A percentile compares a stretch with the other conserved stretches of the same genome.
Evolutionary conservation across 140 eudicot genomes (phyloP).

Genomic region (Flaveria floridana): DNA sequence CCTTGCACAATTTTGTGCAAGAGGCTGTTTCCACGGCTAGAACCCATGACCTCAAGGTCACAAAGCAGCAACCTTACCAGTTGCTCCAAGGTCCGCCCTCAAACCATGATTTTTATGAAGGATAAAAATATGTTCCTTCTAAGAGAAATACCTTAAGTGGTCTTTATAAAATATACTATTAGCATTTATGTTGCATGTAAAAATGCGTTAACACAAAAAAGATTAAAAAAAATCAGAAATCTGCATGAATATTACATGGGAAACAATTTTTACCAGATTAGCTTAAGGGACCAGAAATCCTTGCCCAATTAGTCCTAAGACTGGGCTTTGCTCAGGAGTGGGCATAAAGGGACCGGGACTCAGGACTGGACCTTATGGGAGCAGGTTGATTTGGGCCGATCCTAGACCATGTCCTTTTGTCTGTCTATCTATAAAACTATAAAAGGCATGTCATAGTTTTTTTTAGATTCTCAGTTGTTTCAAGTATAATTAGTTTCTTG

Average conservation of each 20-base stretch:
- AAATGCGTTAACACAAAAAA: not conserved
- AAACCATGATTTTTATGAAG: not conserved
- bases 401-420: not conserved
- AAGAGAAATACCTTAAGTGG: not conserved
- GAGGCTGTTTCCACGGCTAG: too few relatives aligned
- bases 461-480: not conserved
- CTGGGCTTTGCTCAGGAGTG: slow-evolving; percentile 2
- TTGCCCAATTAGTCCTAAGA: not conserved
- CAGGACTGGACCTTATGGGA: too few relatives aligned
- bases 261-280: too few relatives aligned
- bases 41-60: too few relatives aligned
- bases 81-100: too few relatives aligned
- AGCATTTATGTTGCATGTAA: not conserved
- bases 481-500: not conserved
- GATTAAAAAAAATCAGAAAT: not conserved
- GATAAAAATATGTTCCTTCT: not conserved
- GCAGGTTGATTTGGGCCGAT: not conserved
- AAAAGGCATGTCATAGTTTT: not conserved
- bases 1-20: too few relatives aligned
- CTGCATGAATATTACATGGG: too few relatives aligned
- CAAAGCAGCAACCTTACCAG: too few relatives aligned
- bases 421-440: not conserved
- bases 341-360: not conserved
- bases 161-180: not conserved
- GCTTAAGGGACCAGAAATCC: too few relatives aligned